phyloP scores from a whole-genome alignment of 2,329 filamentous ascomycete genomes.

The Sporothrix dimorphospora region DNA sequence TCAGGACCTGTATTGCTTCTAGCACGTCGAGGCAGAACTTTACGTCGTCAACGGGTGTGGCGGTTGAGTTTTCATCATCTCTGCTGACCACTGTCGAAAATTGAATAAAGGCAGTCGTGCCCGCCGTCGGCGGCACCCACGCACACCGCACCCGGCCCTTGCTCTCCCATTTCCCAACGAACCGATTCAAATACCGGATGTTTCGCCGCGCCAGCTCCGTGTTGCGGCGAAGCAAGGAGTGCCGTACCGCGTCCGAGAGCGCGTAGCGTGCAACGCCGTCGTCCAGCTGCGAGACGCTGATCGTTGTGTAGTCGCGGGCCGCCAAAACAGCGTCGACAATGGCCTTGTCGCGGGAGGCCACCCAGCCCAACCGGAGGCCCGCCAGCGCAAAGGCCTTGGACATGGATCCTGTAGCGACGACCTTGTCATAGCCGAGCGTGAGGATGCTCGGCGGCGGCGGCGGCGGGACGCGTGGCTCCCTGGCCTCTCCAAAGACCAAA shows the following conservation, averaged over 20 bases:
- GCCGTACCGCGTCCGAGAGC: constrained; percentile 54
- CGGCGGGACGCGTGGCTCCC: background rate
- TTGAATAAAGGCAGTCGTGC: constrained; percentile 77
- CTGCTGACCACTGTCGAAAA: constrained; percentile 60
- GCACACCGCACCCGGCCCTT: constrained; percentile 48
- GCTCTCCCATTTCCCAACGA: constrained; percentile 65
- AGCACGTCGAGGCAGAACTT: constrained; percentile 70
- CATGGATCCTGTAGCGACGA: constrained; percentile 76
- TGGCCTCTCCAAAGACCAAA: background rate
- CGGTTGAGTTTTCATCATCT: background rate
- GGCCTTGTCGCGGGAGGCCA: constrained; percentile 65
- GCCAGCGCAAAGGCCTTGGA: constrained; percentile 85
- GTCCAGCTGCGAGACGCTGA: constrained; percentile 81
- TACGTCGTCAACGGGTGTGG: constrained; percentile 68
- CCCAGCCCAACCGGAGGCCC: constrained; percentile 82
- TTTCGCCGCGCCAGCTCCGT: constrained; percentile 70
- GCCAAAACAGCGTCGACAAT: constrained; percentile 67
- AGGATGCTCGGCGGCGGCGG: constrained; percentile 67
- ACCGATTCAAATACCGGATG: constrained; percentile 65
- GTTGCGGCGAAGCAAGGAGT: constrained; percentile 53
- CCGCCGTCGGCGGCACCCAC: constrained; percentile 76
- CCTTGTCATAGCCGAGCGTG: constrained; percentile 70
- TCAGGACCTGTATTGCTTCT: constrained; percentile 70
- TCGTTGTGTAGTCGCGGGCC: constrained; percentile 81
- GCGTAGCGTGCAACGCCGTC: constrained; percentile 78